A percentile compares a stretch with the other conserved stretches of the same genome.
Conservation (phyloP, 208 protist genomes). For the Trypanosoma conorhini region DNA sequence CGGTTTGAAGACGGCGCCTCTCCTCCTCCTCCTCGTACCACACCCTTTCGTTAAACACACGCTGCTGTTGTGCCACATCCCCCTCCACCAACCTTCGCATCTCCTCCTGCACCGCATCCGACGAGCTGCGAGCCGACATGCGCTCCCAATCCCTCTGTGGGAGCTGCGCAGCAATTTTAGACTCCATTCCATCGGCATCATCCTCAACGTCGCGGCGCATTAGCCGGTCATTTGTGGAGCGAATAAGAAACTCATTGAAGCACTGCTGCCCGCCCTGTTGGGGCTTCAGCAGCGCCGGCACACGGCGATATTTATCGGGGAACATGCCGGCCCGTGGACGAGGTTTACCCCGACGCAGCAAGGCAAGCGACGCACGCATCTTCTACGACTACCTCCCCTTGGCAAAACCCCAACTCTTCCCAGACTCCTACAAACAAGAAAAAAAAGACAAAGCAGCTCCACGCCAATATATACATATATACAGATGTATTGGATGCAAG, state of each 20-base stretch:
- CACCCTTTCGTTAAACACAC: conserved; percentile 75
- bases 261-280: conserved; percentile 89
- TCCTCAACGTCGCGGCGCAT: conserved; percentile 13
- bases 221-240: conserved; percentile 58
- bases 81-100: conserved; percentile 51
- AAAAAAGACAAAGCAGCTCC: conserved; percentile 4
- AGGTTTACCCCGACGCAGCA: conserved; percentile 84
- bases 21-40: conserved; percentile 72
- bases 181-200: conserved; percentile 7
- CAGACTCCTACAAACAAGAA: background rate
- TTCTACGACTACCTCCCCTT: conserved; percentile 1
- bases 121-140: conserved; percentile 41
- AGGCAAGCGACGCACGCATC: conserved; percentile 19
- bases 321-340: conserved; percentile 83
- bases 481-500: background rate
- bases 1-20: conserved; percentile 1
- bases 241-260: conserved; percentile 79
- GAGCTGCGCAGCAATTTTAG: conserved; percentile 32
- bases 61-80: conserved; percentile 64
- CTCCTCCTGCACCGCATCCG: conserved; percentile 48
- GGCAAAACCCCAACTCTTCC: background rate
- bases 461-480: background rate
- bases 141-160: conserved; percentile 65
- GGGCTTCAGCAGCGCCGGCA: conserved; percentile 73
- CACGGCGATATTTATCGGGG: conserved; percentile 83